Evolutionary conservation across 2,329 filamentous ascomycete genomes (phyloP).

Genomic region (Exserohilum turcica): DNA sequence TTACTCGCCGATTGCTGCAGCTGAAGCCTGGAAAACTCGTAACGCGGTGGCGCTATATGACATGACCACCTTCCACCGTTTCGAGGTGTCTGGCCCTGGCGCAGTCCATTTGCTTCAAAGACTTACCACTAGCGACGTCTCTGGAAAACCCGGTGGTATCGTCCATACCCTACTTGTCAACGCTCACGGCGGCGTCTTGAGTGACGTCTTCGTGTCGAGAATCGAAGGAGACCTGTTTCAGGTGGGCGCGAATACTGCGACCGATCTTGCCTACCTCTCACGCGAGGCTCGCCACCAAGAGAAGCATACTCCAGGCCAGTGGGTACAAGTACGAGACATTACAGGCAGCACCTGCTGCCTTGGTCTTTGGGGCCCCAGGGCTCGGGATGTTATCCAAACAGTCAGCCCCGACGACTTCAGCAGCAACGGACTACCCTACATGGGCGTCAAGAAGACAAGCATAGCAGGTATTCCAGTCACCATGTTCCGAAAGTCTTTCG

Average conservation of each 20-base stretch:
- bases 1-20: slow-evolving; percentile 64
- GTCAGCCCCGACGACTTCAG: slow-evolving; percentile 56
- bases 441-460: slow-evolving; percentile 55
- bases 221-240: slow-evolving; percentile 59
- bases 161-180: slow-evolving; percentile 64
- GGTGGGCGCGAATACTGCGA: slow-evolving; percentile 61
- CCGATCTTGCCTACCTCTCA: slow-evolving; percentile 60
- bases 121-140: slow-evolving; percentile 58
- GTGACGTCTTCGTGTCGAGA: slow-evolving; percentile 63
- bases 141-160: slow-evolving; percentile 55
- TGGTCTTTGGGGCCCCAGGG: slow-evolving; percentile 66
- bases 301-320: slow-evolving; percentile 48
- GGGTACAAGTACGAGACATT: slow-evolving; percentile 62
- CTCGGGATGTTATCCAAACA: slow-evolving; percentile 57
- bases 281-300: slow-evolving; percentile 59
- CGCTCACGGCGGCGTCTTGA: slow-evolving; percentile 58
- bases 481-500: slow-evolving; percentile 62
- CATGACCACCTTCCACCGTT: slow-evolving; percentile 63
- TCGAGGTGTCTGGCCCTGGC: slow-evolving; percentile 64
- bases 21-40: slow-evolving; percentile 68
- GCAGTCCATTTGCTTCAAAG: slow-evolving; percentile 61
- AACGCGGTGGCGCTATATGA: slow-evolving; percentile 67
- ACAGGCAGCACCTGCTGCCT: slow-evolving; percentile 65
- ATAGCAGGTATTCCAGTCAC: slow-evolving; percentile 63
- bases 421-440: slow-evolving; percentile 56